A percentile compares a stretch with the other conserved stretches of the same genome.
Evolutionary conservation across 169 alveolate species (phyloP).

Genomic region (Pseudocohnilembus persalinus): DNA sequence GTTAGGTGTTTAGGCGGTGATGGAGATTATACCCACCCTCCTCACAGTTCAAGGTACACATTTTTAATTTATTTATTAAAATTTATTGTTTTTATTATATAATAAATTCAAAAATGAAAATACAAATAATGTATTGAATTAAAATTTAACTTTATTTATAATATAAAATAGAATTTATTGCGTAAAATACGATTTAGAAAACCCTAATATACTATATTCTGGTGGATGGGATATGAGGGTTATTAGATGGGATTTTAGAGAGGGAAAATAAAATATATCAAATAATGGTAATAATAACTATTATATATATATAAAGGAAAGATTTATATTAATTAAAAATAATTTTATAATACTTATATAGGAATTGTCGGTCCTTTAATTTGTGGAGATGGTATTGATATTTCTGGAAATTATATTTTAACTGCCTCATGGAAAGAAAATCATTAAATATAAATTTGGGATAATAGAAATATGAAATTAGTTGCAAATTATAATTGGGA

Average conservation of each 20-base stretch:
- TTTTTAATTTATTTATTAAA: too few relatives aligned
- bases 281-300: not conserved
- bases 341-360: not conserved
- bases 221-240: conserved; percentile 88
- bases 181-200: conserved; percentile 69
- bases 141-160: too few relatives aligned
- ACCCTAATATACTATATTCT: conserved; percentile 67
- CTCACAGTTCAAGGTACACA: conserved; percentile 52
- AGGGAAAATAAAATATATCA: conserved; percentile 57
- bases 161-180: conserved; percentile 67
- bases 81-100: not conserved
- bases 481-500: conserved; percentile 69
- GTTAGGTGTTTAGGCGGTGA: conserved; percentile 61
- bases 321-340: too few relatives aligned
- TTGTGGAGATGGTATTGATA: conserved; percentile 84
- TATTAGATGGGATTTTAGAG: conserved; percentile 77
- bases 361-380: conserved; percentile 75
- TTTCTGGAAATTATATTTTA: conserved; percentile 54
- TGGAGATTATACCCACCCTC: conserved; percentile 69
- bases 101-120: too few relatives aligned
- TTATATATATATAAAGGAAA: not conserved
- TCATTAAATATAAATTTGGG: conserved; percentile 76
- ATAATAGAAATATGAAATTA: conserved; percentile 68
- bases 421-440: conserved; percentile 81
- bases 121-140: too few relatives aligned